These are phyloP conservation scores for Geranium brycei DNA, from an alignment of 345 rosid species.

Conservation along the genomic window DNA sequence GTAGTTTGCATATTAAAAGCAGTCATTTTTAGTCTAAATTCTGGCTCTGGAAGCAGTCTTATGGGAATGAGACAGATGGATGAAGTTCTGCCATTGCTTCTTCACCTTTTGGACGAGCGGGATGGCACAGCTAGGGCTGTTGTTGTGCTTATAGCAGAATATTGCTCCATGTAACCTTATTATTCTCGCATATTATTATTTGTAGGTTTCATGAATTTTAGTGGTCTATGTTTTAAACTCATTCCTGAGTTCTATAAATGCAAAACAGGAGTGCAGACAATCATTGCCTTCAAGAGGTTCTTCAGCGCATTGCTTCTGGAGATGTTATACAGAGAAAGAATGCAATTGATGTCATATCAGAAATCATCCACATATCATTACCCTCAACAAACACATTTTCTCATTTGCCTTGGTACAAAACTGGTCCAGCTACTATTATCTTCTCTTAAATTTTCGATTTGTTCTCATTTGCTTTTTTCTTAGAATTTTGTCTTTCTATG, in stretches of 20 bases:
- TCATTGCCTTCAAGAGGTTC: conserved; percentile 55
- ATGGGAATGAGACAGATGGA: conserved; percentile 40
- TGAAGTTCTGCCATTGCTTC: conserved; percentile 40
- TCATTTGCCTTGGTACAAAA: conserved; percentile 45
- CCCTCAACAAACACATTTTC: conserved; percentile 25
- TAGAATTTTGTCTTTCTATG: conserved; percentile 8
- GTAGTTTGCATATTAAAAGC: conserved; percentile 56
- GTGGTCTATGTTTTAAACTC: conserved; percentile 3
- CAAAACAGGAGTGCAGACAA: conserved; percentile 38
- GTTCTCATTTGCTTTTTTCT: conserved; percentile 7
- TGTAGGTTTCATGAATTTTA: neutral
- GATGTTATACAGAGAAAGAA: conserved; percentile 52
- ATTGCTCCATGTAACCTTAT: conserved; percentile 45
- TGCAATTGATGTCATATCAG: conserved; percentile 66
- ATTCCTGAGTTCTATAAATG: conserved; percentile 22
- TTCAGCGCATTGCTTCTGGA: conserved; percentile 55
- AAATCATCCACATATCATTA: conserved; percentile 33
- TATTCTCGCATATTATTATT: conserved; percentile 8
- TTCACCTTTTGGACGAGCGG: conserved; percentile 75
- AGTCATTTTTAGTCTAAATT: conserved; percentile 38
- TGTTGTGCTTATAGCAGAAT: conserved; percentile 61
- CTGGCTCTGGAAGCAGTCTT: conserved; percentile 30
- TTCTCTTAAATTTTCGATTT: conserved; percentile 10
- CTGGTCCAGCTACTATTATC: conserved; percentile 5
- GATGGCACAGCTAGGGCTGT: conserved; percentile 74